Conservation (phyloP, 768 basidiomycete genomes). For the Fomitopsis serialis region DNA sequence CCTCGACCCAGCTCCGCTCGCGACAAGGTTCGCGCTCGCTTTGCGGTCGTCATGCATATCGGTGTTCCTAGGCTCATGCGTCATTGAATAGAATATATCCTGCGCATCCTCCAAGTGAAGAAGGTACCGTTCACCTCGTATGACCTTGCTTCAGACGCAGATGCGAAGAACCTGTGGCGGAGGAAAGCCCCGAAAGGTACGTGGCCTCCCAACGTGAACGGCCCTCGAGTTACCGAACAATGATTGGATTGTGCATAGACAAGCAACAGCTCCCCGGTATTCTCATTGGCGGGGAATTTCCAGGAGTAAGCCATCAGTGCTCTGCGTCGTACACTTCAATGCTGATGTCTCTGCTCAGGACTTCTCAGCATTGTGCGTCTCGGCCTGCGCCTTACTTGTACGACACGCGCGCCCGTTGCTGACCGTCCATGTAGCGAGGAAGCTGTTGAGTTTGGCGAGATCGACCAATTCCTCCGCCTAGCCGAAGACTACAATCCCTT, state of each 20-base stretch:
- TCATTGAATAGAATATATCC: conserved; percentile 60
- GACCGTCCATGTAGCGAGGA: conserved; percentile 53
- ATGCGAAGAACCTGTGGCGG: conserved; percentile 76
- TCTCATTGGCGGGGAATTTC: conserved; percentile 69
- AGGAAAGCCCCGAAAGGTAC: conserved; percentile 70
- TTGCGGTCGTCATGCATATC: not conserved
- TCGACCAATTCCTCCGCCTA: conserved; percentile 64
- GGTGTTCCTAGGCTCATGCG: not conserved
- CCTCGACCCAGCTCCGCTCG: conserved; percentile 69
- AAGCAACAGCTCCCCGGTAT: conserved; percentile 85
- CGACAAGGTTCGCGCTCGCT: conserved; percentile 57
- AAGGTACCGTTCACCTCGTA: conserved; percentile 79
- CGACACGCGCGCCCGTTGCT: not conserved
- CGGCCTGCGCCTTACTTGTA: conserved; percentile 5
- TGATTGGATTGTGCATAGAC: conserved; percentile 34
- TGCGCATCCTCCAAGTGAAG: conserved; percentile 81
- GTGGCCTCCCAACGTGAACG: conserved; percentile 7
- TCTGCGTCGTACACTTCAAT: conserved; percentile 1
- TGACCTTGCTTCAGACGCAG: conserved; percentile 80
- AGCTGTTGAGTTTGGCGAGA: conserved; percentile 75
- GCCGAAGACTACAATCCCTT: conserved; percentile 64
- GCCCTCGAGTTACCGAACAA: not conserved
- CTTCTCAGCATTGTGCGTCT: conserved; percentile 67
- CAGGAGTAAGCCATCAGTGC: conserved; percentile 52
- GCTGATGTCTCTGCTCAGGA: conserved; percentile 36